Percentiles rank a stretch among this genome's conserved stretches.
Evolutionary conservation across 2,329 filamentous ascomycete genomes (phyloP).

Genomic region (Metarhizium brunneum): DNA sequence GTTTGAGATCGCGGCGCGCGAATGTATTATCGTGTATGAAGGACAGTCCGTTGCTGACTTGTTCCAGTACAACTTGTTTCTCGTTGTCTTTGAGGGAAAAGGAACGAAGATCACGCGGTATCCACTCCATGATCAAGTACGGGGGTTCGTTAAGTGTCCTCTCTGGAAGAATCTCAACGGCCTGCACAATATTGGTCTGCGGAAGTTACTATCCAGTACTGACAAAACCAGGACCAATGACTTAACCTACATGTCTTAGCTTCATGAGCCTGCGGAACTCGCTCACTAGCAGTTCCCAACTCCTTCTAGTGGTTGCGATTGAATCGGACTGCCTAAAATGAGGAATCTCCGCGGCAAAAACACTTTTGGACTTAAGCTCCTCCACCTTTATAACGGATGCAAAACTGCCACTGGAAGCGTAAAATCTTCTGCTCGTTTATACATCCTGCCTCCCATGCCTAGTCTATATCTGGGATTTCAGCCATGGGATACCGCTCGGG

Average conservation of each 20-base stretch:
- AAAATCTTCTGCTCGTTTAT: neutral
- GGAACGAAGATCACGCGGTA: neutral
- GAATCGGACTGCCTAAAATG: neutral
- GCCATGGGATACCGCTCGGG: neutral
- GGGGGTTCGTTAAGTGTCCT: neutral
- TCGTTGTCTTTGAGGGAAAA: neutral
- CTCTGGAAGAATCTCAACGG: neutral
- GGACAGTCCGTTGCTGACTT: neutral
- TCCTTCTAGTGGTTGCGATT: neutral
- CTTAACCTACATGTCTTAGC: neutral
- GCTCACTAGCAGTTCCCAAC: neutral
- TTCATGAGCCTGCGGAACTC: neutral
- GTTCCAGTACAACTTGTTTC: neutral
- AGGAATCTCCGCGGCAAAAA: neutral
- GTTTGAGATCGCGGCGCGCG: neutral
- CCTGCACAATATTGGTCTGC: neutral
- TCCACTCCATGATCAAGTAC: neutral
- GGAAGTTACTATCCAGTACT: neutral
- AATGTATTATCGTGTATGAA: neutral
- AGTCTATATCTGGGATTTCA: neutral
- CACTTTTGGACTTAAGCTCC: neutral
- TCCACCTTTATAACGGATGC: neutral
- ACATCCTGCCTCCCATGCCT: neutral
- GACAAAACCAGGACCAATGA: neutral
- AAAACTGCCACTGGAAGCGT: neutral